phyloP scores from a whole-genome alignment of 1,284 basidiomycete genomes.

The Ustilago curta region DNA sequence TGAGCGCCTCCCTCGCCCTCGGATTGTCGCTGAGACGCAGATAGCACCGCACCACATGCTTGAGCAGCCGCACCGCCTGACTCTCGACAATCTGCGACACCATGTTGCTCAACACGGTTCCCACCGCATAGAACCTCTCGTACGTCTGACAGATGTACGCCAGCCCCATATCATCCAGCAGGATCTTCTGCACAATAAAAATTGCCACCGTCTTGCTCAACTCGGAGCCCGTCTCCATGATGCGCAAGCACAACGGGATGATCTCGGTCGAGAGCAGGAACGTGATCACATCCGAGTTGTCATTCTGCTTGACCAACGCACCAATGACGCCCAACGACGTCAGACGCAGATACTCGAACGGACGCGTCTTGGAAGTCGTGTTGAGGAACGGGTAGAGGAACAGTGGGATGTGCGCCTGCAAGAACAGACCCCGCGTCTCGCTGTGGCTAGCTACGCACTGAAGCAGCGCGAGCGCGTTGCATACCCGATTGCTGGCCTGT shows the following conservation, averaged over 20 bases:
- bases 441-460: constrained; percentile 83
- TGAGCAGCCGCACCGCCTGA: constrained; percentile 93
- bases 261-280: constrained; percentile 99
- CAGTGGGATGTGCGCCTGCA: constrained; percentile 90
- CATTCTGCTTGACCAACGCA: constrained; percentile 93
- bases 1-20: constrained; percentile 93
- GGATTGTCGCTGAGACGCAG: constrained; percentile 94
- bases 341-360: constrained; percentile 97
- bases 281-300: constrained; percentile 98
- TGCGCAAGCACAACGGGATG: constrained; percentile 97
- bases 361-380: constrained; percentile 97
- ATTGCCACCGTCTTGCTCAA: constrained; percentile 99
- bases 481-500: constrained; percentile 98
- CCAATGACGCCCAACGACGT: constrained; percentile 98
- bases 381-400: constrained; percentile 99
- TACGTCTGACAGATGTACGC: constrained; percentile 99
- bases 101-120: constrained; percentile 98
- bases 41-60: constrained; percentile 98
- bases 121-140: constrained; percentile 98
- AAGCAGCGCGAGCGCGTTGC: constrained; percentile 95
- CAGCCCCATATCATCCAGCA: constrained; percentile 95
- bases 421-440: constrained; percentile 65
- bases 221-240: constrained; percentile 99
- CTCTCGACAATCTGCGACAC: constrained; percentile 84
- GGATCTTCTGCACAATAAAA: constrained; percentile 99